phyloP scores from a whole-genome alignment of 2,329 filamentous ascomycete species.

The Apiospora arundinis region DNA sequence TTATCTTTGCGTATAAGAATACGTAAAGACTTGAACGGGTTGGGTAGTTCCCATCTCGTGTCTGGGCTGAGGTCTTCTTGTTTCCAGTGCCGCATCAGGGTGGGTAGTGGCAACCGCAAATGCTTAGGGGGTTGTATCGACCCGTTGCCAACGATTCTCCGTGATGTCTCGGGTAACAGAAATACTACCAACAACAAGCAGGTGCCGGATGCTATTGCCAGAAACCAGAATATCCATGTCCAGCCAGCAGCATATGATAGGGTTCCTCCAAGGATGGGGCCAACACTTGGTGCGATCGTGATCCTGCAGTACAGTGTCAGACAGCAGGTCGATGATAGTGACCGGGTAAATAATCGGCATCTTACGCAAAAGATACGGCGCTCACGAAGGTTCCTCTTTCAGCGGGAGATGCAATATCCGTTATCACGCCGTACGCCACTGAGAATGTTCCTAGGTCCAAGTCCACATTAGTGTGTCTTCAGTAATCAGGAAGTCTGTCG shows the following conservation, averaged over 20 bases:
- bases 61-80: background rate
- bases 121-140: conserved; percentile 24
- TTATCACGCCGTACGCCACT: conserved; percentile 19
- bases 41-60: conserved; percentile 22
- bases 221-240: conserved; percentile 47
- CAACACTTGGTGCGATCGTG: conserved; percentile 29
- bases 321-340: background rate
- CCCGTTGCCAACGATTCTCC: conserved; percentile 41
- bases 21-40: conserved; percentile 29
- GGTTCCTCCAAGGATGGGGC: conserved; percentile 43
- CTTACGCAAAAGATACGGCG: conserved; percentile 26
- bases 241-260: conserved; percentile 41
- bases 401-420: background rate
- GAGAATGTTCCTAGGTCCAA: background rate
- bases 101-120: conserved; percentile 1
- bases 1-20: conserved; percentile 29
- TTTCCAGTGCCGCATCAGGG: conserved; percentile 11
- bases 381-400: conserved; percentile 10
- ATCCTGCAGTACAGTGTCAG: background rate
- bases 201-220: conserved; percentile 39
- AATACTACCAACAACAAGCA: conserved; percentile 29
- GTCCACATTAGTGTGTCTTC: too few relatives aligned
- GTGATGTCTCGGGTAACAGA: conserved; percentile 39
- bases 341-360: too few relatives aligned
- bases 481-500: background rate